These are phyloP conservation scores for Cladosporium velox DNA, from an alignment of 2,329 filamentous ascomycete species.

Conservation along the genomic window DNA sequence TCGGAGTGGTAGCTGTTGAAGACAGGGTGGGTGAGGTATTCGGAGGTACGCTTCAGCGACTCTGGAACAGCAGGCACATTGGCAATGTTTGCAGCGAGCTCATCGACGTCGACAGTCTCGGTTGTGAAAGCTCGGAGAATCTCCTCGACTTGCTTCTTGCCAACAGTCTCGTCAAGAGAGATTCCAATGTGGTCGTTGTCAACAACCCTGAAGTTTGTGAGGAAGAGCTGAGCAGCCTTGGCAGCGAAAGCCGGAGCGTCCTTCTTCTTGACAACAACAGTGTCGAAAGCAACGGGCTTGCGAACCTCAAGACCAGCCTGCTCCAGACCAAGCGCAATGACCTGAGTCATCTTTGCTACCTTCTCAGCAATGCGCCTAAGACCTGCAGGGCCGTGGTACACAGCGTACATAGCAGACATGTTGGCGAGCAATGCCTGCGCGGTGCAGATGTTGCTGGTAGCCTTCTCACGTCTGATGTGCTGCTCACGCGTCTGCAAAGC, in stretches of 20 bases:
- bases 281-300: slow-evolving; percentile 66
- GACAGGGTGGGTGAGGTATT: slow-evolving; percentile 83
- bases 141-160: slow-evolving; percentile 57
- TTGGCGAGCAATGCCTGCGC: slow-evolving; percentile 92
- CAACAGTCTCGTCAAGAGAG: slow-evolving; percentile 75
- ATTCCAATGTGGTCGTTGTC: slow-evolving; percentile 66
- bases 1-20: slow-evolving; percentile 96
- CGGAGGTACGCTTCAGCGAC: slow-evolving; percentile 67
- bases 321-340: slow-evolving; percentile 50
- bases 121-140: slow-evolving; percentile 59
- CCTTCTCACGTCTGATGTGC: slow-evolving; percentile 94
- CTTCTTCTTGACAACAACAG: slow-evolving; percentile 62
- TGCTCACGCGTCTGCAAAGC: slow-evolving; percentile 92
- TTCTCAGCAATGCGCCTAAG: slow-evolving; percentile 81
- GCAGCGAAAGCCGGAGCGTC: slow-evolving; percentile 55
- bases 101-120: slow-evolving; percentile 41
- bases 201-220: slow-evolving; percentile 65
- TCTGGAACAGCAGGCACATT: slow-evolving; percentile 52
- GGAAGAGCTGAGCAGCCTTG: slow-evolving; percentile 51
- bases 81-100: slow-evolving; percentile 35
- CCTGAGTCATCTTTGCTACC: slow-evolving; percentile 69
- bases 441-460: slow-evolving; percentile 96
- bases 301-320: slow-evolving; percentile 59
- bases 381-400: slow-evolving; percentile 87
- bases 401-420: slow-evolving; percentile 91